Base-by-base conservation (phyloP, 768 basidiomycete genomes). In the Glaciozyma antarctica region DNA sequence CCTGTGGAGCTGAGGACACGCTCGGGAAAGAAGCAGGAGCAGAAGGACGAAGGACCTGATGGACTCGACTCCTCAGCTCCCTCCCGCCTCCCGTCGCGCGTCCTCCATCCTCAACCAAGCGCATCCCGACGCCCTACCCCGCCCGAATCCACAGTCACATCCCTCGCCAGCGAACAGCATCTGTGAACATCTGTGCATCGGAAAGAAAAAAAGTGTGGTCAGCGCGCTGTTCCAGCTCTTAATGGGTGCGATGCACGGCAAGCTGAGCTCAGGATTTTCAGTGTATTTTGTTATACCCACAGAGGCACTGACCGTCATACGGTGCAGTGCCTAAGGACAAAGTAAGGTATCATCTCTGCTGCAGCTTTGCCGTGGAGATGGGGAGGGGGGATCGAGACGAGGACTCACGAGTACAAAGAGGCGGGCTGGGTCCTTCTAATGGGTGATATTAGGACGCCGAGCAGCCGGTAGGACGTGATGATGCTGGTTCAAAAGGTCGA, bases 261-360 rank as follows among this genome's bases (percentile, higher is more conserved):
- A 28, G 32, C 32, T 21, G 9, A 38, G 63, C 63, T 64, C 63
- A 59, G 63, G 58, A 64, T 64, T 64, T 64, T 64, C 63, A 64
- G 63, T 64, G 63, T 64, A 41, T 59, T 38, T 22, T 63, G 48
- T 64, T 51, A 21, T 48, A 15, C 30, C 19, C 57, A 64, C 45
- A 53, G 45, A 64, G 63, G 41, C 58, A 15, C 28, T 32, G 57
- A 63, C 49, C 57, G 52, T 22, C 15, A 32, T 8, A 47, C 48
- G 47, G 56, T 56, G 57, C 55, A 63, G 62, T 38, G 62, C 56
- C 55, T 63, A 45, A 52, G 45, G 62, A 41, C 61, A 51, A 34
- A 30, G 62, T 51, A 48, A 49, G 34, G 38, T 41, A 55, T 63
- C 62, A 34, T 63, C 62, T 57, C 51, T 58, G 62, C 62, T 55